Evolutionary conservation across 2,329 filamentous ascomycete genomes (phyloP).

Genomic region (Cercospora janseana): DNA sequence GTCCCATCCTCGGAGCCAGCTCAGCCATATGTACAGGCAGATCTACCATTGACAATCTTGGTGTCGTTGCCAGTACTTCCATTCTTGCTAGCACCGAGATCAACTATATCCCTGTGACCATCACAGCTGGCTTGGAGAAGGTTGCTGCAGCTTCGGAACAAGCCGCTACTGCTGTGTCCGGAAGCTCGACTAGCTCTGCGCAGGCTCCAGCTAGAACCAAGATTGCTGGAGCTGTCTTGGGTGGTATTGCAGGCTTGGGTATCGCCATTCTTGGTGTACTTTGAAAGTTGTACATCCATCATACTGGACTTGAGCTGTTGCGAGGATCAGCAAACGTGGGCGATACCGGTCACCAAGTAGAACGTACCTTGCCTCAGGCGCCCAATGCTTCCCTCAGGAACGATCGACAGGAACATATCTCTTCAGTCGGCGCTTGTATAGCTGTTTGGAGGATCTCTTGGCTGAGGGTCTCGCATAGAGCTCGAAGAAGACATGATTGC

Average conservation of each 20-base stretch:
- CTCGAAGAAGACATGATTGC: conserved; percentile 2
- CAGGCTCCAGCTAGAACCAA: conserved; percentile 16
- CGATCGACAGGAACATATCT: neutral
- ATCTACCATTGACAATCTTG: conserved; percentile 28
- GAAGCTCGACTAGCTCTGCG: conserved; percentile 19
- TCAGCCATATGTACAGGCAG: conserved; percentile 29
- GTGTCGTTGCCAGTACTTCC: conserved; percentile 30
- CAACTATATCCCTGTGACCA: conserved; percentile 30
- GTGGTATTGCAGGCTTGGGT: conserved; percentile 15
- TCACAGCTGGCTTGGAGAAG: conserved; percentile 33
- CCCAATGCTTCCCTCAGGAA: neutral
- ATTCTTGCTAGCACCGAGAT: conserved; percentile 33
- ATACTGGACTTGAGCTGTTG: neutral
- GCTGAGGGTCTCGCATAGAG: neutral
- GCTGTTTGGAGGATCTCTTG: conserved; percentile 12
- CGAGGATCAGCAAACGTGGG: conserved; percentile 4
- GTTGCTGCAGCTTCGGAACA: conserved; percentile 20
- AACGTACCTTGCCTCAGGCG: neutral
- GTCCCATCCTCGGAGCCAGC: conserved; percentile 22
- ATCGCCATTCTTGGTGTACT: conserved; percentile 18
- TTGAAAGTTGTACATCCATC: conserved; percentile 6
- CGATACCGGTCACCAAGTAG: neutral
- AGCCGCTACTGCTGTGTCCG: conserved; percentile 12
- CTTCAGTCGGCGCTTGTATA: conserved; percentile 4
- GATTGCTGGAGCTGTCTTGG: conserved; percentile 12